These are phyloP conservation scores for Corchorus capsularis DNA, from an alignment of 345 rosid species.

Conservation along the genomic window DNA sequence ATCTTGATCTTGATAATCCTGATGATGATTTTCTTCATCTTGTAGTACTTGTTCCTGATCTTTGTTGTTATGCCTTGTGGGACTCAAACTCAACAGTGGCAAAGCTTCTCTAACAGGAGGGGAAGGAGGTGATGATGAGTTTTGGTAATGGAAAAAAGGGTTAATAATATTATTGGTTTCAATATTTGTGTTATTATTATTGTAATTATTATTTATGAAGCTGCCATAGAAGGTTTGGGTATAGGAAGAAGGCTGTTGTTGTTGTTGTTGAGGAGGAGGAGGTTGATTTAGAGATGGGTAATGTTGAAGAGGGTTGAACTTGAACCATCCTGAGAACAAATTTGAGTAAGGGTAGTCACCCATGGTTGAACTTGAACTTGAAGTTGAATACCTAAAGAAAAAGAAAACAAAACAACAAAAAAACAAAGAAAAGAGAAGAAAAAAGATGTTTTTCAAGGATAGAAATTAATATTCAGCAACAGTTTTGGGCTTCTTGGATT, in stretches of 20 bases:
- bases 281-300: slow-evolving; percentile 39
- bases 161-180: not conserved
- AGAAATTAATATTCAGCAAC: slow-evolving; percentile 9
- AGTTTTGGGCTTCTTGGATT: slow-evolving; percentile 46
- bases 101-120: slow-evolving; percentile 90
- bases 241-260: slow-evolving; percentile 12
- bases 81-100: slow-evolving; percentile 73
- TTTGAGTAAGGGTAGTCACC: slow-evolving; percentile 76
- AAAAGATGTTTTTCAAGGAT: slow-evolving; percentile 1
- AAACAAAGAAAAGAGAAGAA: slow-evolving; percentile 17
- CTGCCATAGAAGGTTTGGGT: slow-evolving; percentile 22
- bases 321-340: slow-evolving; percentile 59
- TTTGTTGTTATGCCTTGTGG: slow-evolving; percentile 48
- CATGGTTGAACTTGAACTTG: slow-evolving; percentile 44
- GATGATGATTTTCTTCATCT: slow-evolving; percentile 32
- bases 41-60: slow-evolving; percentile 25
- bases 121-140: slow-evolving; percentile 58
- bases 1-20: slow-evolving; percentile 22
- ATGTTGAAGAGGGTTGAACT: slow-evolving; percentile 50
- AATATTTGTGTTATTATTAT: no score
- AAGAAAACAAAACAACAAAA: slow-evolving; percentile 3
- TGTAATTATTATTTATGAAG: slow-evolving; percentile 7
- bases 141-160: slow-evolving; percentile 28
- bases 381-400: no score
- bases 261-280: slow-evolving; percentile 26